Evolutionary conservation across 805 yeast genomes (phyloP).

Genomic region (Saccharomyces eubayanus): DNA sequence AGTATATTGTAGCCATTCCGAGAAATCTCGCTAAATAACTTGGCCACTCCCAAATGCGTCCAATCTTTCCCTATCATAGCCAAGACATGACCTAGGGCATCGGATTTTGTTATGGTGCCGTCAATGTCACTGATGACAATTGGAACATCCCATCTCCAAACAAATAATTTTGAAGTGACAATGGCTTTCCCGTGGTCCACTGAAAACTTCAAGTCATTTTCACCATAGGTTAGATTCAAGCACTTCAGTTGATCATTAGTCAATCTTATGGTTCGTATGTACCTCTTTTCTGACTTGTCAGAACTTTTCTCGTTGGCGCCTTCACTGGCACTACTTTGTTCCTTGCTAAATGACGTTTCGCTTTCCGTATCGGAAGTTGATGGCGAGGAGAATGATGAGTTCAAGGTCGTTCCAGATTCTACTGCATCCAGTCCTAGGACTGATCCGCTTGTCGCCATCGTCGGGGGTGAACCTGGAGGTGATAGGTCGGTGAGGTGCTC

Average conservation of each 20-base stretch:
- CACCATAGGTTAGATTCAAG: constrained; percentile 68
- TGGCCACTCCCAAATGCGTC: constrained; percentile 96
- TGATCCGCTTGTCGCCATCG: constrained; percentile 1
- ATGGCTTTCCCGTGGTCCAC: constrained; percentile 79
- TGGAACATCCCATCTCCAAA: constrained; percentile 80
- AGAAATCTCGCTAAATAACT: constrained; percentile 76
- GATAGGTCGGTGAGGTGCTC: constrained; percentile 12
- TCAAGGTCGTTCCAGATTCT: constrained; percentile 3
- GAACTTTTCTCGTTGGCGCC: neutral
- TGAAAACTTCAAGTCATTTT: constrained; percentile 67
- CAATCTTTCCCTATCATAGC: constrained; percentile 93
- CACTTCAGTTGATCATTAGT: constrained; percentile 82
- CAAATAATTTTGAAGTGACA: constrained; percentile 60
- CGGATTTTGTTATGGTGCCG: constrained; percentile 96
- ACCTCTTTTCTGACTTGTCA: constrained; percentile 28
- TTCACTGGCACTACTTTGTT: neutral
- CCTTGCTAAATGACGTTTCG: constrained; percentile 2
- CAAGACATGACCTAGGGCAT: constrained; percentile 92
- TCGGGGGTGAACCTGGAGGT: constrained; percentile 20
- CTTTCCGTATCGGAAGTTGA: constrained; percentile 7
- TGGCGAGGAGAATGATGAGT: constrained; percentile 8
- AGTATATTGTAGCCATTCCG: constrained; percentile 86
- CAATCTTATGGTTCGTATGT: constrained; percentile 79
- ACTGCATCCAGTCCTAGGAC: neutral
- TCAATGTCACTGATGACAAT: constrained; percentile 95